These are phyloP conservation scores for Sclerotinia minor DNA, from an alignment of 2,329 filamentous ascomycete genomes.

Conservation along the genomic window DNA sequence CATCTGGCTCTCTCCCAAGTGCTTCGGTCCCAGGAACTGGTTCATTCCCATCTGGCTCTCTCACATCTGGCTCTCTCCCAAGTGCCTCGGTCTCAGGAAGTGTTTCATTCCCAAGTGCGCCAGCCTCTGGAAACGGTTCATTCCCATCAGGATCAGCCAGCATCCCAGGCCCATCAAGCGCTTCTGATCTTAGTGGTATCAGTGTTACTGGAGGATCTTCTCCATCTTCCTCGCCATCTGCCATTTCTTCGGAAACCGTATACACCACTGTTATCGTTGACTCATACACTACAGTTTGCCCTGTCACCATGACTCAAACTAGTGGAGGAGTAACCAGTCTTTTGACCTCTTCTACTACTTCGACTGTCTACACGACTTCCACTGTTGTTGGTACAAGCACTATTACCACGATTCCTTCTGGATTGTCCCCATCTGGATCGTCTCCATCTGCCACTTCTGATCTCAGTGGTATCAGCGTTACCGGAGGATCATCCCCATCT, in stretches of 20 bases:
- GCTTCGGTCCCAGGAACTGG: neutral
- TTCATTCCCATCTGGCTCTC: neutral
- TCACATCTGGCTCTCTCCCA: neutral
- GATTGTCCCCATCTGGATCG: neutral
- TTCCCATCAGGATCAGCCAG: neutral
- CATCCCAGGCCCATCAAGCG: neutral
- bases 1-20: neutral
- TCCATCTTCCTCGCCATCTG: neutral
- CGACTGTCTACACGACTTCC: neutral
- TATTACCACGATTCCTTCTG: neutral
- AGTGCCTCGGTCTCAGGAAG: neutral
- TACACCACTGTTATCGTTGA: slow-evolving; percentile 16
- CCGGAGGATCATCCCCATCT: neutral
- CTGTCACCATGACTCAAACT: slow-evolving; percentile 15
- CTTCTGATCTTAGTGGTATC: neutral
- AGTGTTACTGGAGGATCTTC: neutral
- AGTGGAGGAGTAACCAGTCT: neutral
- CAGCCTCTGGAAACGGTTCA: neutral
- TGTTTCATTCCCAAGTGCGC: neutral
- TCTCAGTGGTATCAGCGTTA: neutral
- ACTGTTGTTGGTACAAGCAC: slow-evolving; percentile 1
- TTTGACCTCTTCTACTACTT: slow-evolving; percentile 14
- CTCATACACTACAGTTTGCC: slow-evolving; percentile 14
- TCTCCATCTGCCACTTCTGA: neutral
- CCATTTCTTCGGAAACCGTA: neutral